These are phyloP conservation scores for Botrytis elliptica DNA, from an alignment of 2,329 filamentous ascomycete species.

Conservation along the genomic window DNA sequence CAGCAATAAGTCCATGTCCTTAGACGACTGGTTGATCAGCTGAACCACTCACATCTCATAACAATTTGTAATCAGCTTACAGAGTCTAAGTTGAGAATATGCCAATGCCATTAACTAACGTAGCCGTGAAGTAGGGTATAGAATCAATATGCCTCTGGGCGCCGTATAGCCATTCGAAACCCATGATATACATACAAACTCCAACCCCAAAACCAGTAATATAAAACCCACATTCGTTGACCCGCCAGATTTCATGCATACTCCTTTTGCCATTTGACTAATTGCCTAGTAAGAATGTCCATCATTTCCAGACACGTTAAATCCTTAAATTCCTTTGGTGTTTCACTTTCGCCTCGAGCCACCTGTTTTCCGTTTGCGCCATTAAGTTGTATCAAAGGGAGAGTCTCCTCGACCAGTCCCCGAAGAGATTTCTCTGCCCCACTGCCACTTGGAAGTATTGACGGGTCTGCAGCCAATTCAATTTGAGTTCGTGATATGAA, in stretches of 20 bases:
- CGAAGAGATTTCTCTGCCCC: slow-evolving; percentile 38
- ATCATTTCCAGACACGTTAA: slow-evolving; percentile 52
- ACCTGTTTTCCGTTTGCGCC: slow-evolving; percentile 41
- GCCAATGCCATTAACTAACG: slow-evolving; percentile 19
- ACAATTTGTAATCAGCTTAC: neutral
- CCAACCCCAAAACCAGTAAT: slow-evolving; percentile 13
- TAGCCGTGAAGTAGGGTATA: slow-evolving; percentile 22
- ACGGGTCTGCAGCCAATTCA: slow-evolving; percentile 70
- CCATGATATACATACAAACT: slow-evolving; percentile 21
- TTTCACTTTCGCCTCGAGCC: slow-evolving; percentile 30
- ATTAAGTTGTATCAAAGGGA: slow-evolving; percentile 41
- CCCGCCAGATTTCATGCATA: slow-evolving; percentile 30
- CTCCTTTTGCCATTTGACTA: slow-evolving; percentile 42
- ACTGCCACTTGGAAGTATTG: slow-evolving; percentile 44
- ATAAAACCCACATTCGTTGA: neutral
- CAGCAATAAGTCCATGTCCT: neutral
- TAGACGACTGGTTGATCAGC: neutral
- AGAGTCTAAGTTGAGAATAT: neutral
- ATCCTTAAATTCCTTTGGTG: slow-evolving; percentile 64
- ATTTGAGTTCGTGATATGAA: slow-evolving; percentile 88
- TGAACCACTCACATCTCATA: neutral
- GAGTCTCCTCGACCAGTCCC: slow-evolving; percentile 37
- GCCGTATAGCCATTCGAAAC: slow-evolving; percentile 19
- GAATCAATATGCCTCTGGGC: slow-evolving; percentile 19
- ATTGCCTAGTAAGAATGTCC: slow-evolving; percentile 43